Conservation (phyloP, 2,329 filamentous ascomycete species). For the Graphiopsis chlorocephala region DNA sequence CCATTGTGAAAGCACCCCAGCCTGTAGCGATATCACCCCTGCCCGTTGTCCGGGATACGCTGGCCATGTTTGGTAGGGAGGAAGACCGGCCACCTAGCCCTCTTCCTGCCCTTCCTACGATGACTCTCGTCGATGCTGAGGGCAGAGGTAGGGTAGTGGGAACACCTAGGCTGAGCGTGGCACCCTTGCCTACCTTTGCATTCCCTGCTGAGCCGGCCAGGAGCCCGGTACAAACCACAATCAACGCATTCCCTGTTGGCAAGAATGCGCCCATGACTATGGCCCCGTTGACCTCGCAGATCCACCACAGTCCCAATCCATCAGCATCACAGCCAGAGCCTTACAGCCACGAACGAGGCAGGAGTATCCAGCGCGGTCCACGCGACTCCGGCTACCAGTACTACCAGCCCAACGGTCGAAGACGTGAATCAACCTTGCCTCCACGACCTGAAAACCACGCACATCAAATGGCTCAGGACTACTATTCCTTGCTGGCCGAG, state of each 20-base stretch:
- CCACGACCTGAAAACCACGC: not conserved
- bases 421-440: not conserved
- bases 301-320: not conserved
- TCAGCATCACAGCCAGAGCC: not conserved
- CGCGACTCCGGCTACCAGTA: not conserved
- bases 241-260: conserved; percentile 17
- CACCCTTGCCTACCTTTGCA: conserved; percentile 6
- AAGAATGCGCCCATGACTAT: conserved; percentile 15
- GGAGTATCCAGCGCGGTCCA: conserved; percentile 7
- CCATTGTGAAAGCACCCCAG: conserved; percentile 9
- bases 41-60: conserved; percentile 2
- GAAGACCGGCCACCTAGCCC: not conserved
- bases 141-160: conserved; percentile 12
- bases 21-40: not conserved
- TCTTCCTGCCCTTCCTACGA: conserved; percentile 1
- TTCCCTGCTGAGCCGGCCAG: not conserved
- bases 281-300: conserved; percentile 3
- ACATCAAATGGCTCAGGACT: conserved; percentile 24
- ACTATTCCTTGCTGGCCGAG: conserved; percentile 27
- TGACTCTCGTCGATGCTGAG: conserved; percentile 15
- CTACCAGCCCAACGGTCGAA: not conserved
- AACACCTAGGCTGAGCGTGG: conserved; percentile 6
- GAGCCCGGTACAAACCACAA: not conserved
- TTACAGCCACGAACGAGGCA: conserved; percentile 5
- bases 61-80: conserved; percentile 12